phyloP scores from a whole-genome alignment of 345 rosid genomes.

The Aquilaria sinensis region DNA sequence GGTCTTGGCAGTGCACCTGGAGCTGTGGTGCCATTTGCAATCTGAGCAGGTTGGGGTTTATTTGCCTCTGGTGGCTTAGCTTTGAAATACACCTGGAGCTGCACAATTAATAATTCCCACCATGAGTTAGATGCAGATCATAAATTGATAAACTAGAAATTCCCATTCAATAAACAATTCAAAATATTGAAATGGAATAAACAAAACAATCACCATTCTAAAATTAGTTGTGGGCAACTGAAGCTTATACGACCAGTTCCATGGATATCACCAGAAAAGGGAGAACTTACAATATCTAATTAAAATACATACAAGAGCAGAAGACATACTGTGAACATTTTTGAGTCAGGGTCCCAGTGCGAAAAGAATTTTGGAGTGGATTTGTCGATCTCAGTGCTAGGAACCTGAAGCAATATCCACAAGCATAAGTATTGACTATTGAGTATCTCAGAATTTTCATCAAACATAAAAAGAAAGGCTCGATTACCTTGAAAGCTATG shows the following conservation, averaged over 20 bases:
- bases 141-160: too few species aligned
- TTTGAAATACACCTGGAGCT: conserved; percentile 93
- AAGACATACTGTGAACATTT: conserved; percentile 89
- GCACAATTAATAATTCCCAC: conserved; percentile 19
- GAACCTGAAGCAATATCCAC: conserved; percentile 52
- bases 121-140: not conserved
- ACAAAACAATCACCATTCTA: not conserved
- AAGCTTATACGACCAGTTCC: not conserved
- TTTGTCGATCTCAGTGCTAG: conserved; percentile 96
- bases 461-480: conserved; percentile 4
- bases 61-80: conserved; percentile 66
- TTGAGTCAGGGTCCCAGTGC: conserved; percentile 98
- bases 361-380: conserved; percentile 97
- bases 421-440: conserved; percentile 6
- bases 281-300: too few species aligned
- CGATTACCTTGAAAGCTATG: conserved; percentile 82
- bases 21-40: conserved; percentile 50
- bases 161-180: too few species aligned
- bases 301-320: not conserved
- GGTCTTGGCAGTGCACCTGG: conserved; percentile 58
- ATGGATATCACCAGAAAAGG: not conserved
- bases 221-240: not conserved
- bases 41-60: conserved; percentile 63
- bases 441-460: not conserved
- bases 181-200: not conserved